phyloP scores from a whole-genome alignment of 805 yeast genomes.

The Yarrowia alimentaria region DNA sequence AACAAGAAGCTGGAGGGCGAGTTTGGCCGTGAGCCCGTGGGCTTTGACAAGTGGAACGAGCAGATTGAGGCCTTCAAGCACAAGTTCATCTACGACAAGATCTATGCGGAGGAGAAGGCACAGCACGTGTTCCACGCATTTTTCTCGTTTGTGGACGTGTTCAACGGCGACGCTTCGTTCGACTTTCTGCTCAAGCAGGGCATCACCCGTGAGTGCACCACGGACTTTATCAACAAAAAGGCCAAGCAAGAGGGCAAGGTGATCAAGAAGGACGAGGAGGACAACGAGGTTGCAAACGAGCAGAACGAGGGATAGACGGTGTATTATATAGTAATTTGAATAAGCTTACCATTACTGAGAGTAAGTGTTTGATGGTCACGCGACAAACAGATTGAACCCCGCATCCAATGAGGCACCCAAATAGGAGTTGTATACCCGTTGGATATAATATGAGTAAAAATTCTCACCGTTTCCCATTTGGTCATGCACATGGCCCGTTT shows the following conservation, averaged over 20 bases:
- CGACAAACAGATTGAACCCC: no score
- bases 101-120: constrained; percentile 82
- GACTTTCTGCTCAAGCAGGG: constrained; percentile 48
- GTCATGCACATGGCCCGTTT: no score
- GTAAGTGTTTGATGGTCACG: no score
- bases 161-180: constrained; percentile 62
- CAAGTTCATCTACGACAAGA: constrained; percentile 86
- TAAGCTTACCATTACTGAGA: no score
- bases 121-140: constrained; percentile 90
- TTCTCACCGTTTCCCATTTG: no score
- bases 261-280: constrained; percentile 19
- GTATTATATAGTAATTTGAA: no score
- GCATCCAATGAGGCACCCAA: no score
- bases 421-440: no score
- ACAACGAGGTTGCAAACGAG: constrained; percentile 22
- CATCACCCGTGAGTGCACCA: constrained; percentile 30
- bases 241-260: constrained; percentile 26
- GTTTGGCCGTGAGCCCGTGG: constrained; percentile 74
- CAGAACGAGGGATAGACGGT: constrained; percentile 24
- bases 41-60: constrained; percentile 60
- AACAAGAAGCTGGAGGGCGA: constrained; percentile 61
- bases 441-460: no score
- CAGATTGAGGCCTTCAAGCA: constrained; percentile 84
- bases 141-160: constrained; percentile 84
- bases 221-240: constrained; percentile 21